phyloP scores from a whole-genome alignment of 2,329 filamentous ascomycete genomes.

The Exophiala sideris region DNA sequence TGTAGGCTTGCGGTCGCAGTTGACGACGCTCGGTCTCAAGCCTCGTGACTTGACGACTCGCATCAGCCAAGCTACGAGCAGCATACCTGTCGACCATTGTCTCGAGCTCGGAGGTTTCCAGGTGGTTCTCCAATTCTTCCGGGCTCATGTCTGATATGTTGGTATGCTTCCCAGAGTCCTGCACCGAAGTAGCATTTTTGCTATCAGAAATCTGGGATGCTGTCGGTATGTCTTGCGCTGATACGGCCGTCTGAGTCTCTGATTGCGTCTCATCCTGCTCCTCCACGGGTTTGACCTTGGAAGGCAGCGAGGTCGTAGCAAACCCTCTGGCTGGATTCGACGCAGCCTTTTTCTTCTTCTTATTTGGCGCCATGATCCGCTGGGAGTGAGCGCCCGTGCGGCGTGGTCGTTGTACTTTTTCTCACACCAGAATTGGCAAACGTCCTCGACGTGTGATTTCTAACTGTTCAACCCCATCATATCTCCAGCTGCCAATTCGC shows the following conservation, averaged over 20 bases:
- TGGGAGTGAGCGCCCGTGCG: neutral
- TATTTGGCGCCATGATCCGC: constrained; percentile 60
- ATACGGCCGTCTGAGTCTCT: neutral
- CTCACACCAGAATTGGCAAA: too few species aligned
- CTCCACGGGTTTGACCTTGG: constrained; percentile 63
- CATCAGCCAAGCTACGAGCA: constrained; percentile 74
- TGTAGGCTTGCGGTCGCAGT: constrained; percentile 73
- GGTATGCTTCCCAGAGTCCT: neutral
- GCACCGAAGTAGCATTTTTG: neutral
- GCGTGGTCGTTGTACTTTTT: neutral
- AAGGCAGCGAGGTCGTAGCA: constrained; percentile 87
- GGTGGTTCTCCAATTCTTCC: constrained; percentile 83
- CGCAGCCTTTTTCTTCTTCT: constrained; percentile 84
- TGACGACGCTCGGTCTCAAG: constrained; percentile 83
- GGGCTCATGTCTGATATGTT: constrained; percentile 61
- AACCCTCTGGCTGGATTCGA: constrained; percentile 88
- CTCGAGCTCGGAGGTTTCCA: constrained; percentile 89
- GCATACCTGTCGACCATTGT: constrained; percentile 80
- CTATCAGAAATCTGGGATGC: neutral
- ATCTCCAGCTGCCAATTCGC: too few species aligned
- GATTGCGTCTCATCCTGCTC: constrained; percentile 27
- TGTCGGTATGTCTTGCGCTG: neutral
- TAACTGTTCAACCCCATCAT: too few species aligned
- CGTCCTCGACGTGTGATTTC: too few species aligned
- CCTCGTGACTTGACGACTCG: constrained; percentile 69